These are phyloP conservation scores for Rheum nobile DNA, from an alignment of 148 eudicot genomes.

Conservation along the genomic window DNA sequence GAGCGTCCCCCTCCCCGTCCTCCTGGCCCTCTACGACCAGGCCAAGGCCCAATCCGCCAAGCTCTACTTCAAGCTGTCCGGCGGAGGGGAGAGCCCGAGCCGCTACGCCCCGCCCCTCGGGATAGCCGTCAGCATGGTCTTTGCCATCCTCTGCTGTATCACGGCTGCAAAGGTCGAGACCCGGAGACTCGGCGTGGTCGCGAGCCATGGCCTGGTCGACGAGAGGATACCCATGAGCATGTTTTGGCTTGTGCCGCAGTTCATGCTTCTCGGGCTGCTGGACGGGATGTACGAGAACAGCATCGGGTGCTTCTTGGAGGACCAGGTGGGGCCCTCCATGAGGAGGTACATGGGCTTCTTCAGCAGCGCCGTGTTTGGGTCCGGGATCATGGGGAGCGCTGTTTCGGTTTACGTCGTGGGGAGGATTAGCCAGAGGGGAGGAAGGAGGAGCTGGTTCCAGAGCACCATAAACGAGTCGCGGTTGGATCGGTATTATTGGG, in stretches of 20 bases:
- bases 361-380: conserved; percentile 15
- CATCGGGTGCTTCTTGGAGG: conserved; percentile 6
- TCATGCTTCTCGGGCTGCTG: conserved; percentile 17
- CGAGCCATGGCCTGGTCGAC: conserved; percentile 18
- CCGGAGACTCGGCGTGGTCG: conserved; percentile 21
- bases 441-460: conserved; percentile 38
- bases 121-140: conserved; percentile 23
- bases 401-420: conserved; percentile 25
- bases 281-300: conserved; percentile 19
- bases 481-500: conserved; percentile 40
- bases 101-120: conserved; percentile 17
- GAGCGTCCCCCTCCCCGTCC: conserved; percentile 20
- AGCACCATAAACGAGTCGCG: conserved; percentile 31
- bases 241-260: conserved; percentile 41
- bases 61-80: neutral
- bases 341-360: conserved; percentile 12
- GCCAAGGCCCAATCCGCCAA: neutral
- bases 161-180: conserved; percentile 39
- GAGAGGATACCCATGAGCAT: conserved; percentile 35
- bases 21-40: conserved; percentile 19
- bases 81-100: neutral
- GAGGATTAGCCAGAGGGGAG: conserved; percentile 18
- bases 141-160: conserved; percentile 28
- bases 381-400: conserved; percentile 29
- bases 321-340: conserved; percentile 23